Base-by-base conservation (phyloP, 257 asterid genomes). In the Solanum clarkiae region DNA sequence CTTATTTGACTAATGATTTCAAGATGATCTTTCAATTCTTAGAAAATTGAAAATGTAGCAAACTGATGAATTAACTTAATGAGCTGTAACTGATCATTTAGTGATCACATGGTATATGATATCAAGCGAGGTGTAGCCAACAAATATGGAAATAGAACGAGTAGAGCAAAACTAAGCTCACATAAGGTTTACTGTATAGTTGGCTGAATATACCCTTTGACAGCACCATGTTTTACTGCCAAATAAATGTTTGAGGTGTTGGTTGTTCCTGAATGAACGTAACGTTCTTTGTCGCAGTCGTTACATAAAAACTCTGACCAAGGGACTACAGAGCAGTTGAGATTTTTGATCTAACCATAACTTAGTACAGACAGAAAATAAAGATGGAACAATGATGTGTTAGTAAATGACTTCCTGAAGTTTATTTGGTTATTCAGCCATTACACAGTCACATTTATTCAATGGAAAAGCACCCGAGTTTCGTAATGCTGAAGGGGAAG, bases 361-460 rank as follows among this genome's bases (percentile, higher is more conserved):
- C 1, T 79, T 60, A 13, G 45, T 0, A 4, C 66, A 63, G 72
- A n/a, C 53, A 81, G 22, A 40, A 57, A 81, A 8, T 12, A 44
- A 81, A 42, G 66, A 72, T 62, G 5, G 54, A 66, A 83, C 36
- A 80, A 84, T 80, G 83, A 15, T 69, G 65, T 26, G 66, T 72
- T 56, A 18, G 65, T 77, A 65, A 36, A 40, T 84, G 70, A 72
- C 77, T 24, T 84, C 16, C 16, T 54, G 20, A 71, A 74, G 49
- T 62, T 87, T 75, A 62, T 77, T 87, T 87, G 69, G 20, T 59
- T 42, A 6, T 70, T 72, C 90, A 90, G 93, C 69, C 70, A 85
- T 90, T 82, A 82, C 92, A 56, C 93, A 89, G 86, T 83, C 93
- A 69, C 91, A 89, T 80, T 79, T 86, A 84, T 69, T 90, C 18